phyloP scores from a whole-genome alignment of 345 rosid species.

The Gossypium turneri region DNA sequence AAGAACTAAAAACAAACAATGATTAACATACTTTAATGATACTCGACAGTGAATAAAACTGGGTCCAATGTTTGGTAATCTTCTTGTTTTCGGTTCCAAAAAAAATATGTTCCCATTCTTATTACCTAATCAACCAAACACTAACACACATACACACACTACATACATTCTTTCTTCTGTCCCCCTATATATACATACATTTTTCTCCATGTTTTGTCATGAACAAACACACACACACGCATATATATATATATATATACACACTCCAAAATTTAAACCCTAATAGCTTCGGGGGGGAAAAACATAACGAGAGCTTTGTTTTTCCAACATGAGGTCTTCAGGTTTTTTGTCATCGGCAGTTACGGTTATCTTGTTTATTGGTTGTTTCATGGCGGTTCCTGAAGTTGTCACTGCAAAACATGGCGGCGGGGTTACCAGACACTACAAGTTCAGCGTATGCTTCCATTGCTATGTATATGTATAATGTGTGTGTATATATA shows the following conservation, averaged over 20 bases:
- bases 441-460: conserved; percentile 43
- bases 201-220: neutral
- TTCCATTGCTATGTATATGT: neutral
- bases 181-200: conserved; percentile 19
- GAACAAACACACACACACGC: neutral
- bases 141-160: neutral
- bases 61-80: conserved; percentile 28
- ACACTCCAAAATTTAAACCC: neutral
- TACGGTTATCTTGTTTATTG: conserved; percentile 8
- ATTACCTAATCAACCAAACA: conserved; percentile 25
- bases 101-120: neutral
- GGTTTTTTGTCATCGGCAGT: conserved; percentile 1
- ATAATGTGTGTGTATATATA: too few relatives aligned
- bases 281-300: neutral
- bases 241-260: too few relatives aligned
- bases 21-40: conserved; percentile 32
- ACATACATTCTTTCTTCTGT: neutral
- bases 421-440: conserved; percentile 37
- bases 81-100: conserved; percentile 8
- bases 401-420: conserved; percentile 23
- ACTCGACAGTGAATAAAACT: conserved; percentile 31
- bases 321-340: conserved; percentile 22
- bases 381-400: conserved; percentile 27
- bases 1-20: conserved; percentile 6
- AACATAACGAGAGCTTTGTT: neutral